Evolutionary conservation across 140 eudicot species (phyloP).

Genomic region (Bidens hawaiensis): DNA sequence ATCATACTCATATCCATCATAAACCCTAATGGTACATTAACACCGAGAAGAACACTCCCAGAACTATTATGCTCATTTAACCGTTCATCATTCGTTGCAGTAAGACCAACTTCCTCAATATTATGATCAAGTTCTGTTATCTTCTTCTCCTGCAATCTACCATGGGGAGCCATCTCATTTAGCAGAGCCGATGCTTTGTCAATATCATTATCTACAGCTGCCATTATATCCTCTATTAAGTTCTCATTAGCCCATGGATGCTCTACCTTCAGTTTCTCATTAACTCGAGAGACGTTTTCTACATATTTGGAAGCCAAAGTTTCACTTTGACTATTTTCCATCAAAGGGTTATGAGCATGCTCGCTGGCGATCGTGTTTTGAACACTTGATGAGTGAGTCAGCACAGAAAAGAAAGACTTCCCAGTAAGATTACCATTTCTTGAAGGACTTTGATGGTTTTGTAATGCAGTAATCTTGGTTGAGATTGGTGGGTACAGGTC

Average conservation of each 20-base stretch:
- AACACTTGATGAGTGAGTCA: conserved; percentile 32
- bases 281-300: conserved; percentile 4
- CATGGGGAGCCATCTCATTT: conserved; percentile 46
- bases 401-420: conserved; percentile 59
- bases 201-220: conserved; percentile 52
- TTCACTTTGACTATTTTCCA: conserved; percentile 12
- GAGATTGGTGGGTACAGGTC: conserved; percentile 67
- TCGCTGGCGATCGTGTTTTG: conserved; percentile 16
- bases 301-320: neutral
- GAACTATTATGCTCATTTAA: conserved; percentile 16
- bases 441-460: conserved; percentile 7
- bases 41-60: conserved; percentile 13
- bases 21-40: conserved; percentile 16
- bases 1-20: conserved; percentile 37
- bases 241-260: conserved; percentile 76
- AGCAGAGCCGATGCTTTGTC: conserved; percentile 49
- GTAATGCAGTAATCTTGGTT: conserved; percentile 20
- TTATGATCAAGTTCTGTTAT: conserved; percentile 15
- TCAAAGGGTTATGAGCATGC: conserved; percentile 2
- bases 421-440: conserved; percentile 14
- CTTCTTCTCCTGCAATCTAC: conserved; percentile 22
- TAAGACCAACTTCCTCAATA: conserved; percentile 17
- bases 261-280: conserved; percentile 44
- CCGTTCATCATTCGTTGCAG: conserved; percentile 12
- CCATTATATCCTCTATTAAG: conserved; percentile 68